These are phyloP conservation scores for Arthrobotrys conoides DNA, from an alignment of 2,329 filamentous ascomycete genomes.

Conservation along the genomic window DNA sequence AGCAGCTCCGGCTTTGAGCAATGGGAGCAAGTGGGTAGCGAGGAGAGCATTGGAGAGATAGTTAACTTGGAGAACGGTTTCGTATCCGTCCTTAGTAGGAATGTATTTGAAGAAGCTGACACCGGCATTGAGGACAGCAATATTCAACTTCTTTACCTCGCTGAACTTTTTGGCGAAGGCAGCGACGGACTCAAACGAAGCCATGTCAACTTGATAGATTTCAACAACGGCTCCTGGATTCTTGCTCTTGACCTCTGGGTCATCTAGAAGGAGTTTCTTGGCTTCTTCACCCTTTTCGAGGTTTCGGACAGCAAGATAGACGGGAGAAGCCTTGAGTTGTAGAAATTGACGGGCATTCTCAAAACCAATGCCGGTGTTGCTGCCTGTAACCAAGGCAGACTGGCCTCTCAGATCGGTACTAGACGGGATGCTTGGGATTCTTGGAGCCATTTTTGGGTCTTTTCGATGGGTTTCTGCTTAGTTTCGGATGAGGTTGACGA, in stretches of 20 bases:
- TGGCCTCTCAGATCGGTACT: conserved; percentile 6
- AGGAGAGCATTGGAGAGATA: conserved; percentile 73
- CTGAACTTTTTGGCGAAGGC: conserved; percentile 61
- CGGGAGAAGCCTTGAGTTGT: conserved; percentile 60
- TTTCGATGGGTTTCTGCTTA: background rate
- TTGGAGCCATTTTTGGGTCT: conserved; percentile 8
- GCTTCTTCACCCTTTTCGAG: conserved; percentile 61
- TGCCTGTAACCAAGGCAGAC: conserved; percentile 23
- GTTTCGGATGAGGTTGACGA: background rate
- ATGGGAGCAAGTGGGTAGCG: conserved; percentile 71
- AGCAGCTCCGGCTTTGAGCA: conserved; percentile 66
- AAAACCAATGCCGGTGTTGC: conserved; percentile 63
- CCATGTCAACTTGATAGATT: conserved; percentile 63
- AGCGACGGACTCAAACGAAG: conserved; percentile 62
- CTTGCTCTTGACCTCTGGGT: conserved; percentile 36
- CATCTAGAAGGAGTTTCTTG: conserved; percentile 31
- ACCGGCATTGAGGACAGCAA: conserved; percentile 64
- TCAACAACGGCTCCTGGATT: conserved; percentile 50
- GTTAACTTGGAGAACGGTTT: conserved; percentile 73
- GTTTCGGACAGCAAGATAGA: conserved; percentile 64
- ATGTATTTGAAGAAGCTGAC: conserved; percentile 61
- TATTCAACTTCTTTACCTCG: conserved; percentile 61
- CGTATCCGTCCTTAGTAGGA: conserved; percentile 68
- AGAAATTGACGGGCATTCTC: conserved; percentile 64
- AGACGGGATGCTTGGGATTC: conserved; percentile 2